phyloP scores from a whole-genome alignment of 2,329 filamentous ascomycete species.

The Xylaria sp. region DNA sequence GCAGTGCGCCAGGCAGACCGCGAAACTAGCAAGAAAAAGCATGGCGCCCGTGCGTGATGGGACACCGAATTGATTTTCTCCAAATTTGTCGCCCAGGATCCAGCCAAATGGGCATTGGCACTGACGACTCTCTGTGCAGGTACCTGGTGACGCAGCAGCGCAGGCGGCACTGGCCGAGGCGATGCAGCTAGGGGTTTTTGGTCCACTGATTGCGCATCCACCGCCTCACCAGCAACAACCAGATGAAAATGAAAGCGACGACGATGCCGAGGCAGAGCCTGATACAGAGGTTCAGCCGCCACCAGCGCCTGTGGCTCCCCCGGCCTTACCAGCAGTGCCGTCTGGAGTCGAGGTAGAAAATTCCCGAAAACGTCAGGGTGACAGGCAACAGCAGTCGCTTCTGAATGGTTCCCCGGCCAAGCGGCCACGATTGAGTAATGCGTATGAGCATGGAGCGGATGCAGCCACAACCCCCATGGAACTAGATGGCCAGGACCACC shows the following conservation, averaged over 20 bases:
- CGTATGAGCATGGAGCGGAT: slow-evolving; percentile 66
- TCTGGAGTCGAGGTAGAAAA: slow-evolving; percentile 54
- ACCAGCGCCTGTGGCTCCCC: slow-evolving; percentile 46
- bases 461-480: slow-evolving; percentile 69
- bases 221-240: slow-evolving; percentile 48
- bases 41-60: slow-evolving; percentile 34
- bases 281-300: slow-evolving; percentile 48
- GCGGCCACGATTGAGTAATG: slow-evolving; percentile 69
- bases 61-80: slow-evolving; percentile 40
- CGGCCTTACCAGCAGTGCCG: slow-evolving; percentile 38
- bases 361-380: slow-evolving; percentile 62
- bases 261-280: slow-evolving; percentile 45
- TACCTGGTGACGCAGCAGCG: slow-evolving; percentile 56
- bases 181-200: slow-evolving; percentile 65
- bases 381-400: slow-evolving; percentile 56
- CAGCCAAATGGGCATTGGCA: slow-evolving; percentile 51
- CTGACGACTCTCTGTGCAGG: slow-evolving; percentile 59
- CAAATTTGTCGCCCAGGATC: slow-evolving; percentile 43
- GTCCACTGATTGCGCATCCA: slow-evolving; percentile 61
- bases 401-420: slow-evolving; percentile 68
- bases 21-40: slow-evolving; percentile 35
- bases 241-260: slow-evolving; percentile 51
- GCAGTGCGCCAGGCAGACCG: slow-evolving; percentile 41
- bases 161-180: slow-evolving; percentile 58
- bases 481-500: slow-evolving; percentile 60